Conservation (phyloP, 192 early-diverging fungal genomes). For the Umbelopsis sp. region DNA sequence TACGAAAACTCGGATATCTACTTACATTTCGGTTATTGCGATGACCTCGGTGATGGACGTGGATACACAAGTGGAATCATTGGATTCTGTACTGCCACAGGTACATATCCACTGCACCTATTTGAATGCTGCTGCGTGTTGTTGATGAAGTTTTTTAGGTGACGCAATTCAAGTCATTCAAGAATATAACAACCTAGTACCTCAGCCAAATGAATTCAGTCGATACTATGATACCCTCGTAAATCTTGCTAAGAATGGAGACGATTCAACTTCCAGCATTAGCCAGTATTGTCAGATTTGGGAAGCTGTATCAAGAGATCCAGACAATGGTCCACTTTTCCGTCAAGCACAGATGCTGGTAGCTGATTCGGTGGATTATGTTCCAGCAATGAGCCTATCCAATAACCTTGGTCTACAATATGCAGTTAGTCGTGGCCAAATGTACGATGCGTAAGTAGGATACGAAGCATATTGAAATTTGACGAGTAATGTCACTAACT, state of each 20-base stretch:
- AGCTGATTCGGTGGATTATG: conserved; percentile 1
- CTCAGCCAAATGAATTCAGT: conserved; percentile 10
- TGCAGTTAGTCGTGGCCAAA: conserved; percentile 9
- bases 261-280: background rate
- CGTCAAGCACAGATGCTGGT: conserved; percentile 9
- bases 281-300: background rate
- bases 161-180: conserved; percentile 4
- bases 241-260: background rate
- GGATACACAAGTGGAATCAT: conserved; percentile 11
- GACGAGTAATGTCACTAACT: background rate
- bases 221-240: background rate
- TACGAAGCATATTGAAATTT: too few relatives aligned
- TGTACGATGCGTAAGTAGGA: conserved; percentile 9
- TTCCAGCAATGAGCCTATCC: background rate
- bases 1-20: conserved; percentile 15
- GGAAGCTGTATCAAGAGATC: background rate
- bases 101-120: background rate
- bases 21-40: background rate
- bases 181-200: conserved; percentile 5
- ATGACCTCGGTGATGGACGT: background rate
- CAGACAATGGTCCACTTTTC: background rate
- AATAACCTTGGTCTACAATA: conserved; percentile 1
- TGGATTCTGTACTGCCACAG: conserved; percentile 8
- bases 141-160: background rate
- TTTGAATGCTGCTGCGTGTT: background rate